phyloP scores from a whole-genome alignment of 495 filamentous ascomycete genomes.

The Glonium stellatum region DNA sequence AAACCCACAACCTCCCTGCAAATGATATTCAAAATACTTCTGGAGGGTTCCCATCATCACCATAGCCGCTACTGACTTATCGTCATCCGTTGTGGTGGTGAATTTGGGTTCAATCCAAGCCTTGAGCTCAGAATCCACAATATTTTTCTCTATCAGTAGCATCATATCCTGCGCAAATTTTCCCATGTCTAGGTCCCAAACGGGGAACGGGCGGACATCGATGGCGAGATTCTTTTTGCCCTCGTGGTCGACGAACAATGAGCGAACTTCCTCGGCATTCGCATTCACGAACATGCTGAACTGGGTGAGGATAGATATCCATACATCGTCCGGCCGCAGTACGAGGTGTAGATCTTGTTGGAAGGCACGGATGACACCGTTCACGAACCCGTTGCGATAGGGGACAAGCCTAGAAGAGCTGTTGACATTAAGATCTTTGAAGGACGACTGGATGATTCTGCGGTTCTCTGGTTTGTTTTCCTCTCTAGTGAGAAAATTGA shows the following conservation, averaged over 20 bases:
- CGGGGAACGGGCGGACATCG: conserved; percentile 11
- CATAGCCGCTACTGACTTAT: conserved; percentile 34
- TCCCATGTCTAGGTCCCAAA: no score
- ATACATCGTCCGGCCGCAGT: conserved; percentile 40
- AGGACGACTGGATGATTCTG: conserved; percentile 1
- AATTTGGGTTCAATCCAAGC: conserved; percentile 43
- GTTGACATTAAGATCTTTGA: background rate
- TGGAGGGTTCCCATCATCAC: conserved; percentile 43
- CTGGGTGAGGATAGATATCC: conserved; percentile 37
- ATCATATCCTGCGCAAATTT: no score
- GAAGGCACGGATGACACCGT: conserved; percentile 29
- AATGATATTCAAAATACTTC: conserved; percentile 31
- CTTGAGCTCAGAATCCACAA: conserved; percentile 35
- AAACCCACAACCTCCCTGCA: conserved; percentile 36
- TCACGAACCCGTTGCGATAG: conserved; percentile 29
- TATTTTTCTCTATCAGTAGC: no score
- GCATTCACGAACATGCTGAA: conserved; percentile 30
- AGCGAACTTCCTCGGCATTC: conserved; percentile 35
- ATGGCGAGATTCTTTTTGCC: conserved; percentile 30
- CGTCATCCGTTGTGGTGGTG: conserved; percentile 38
- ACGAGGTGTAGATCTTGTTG: conserved; percentile 35
- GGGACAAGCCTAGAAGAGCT: background rate
- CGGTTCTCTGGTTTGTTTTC: background rate
- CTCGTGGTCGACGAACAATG: conserved; percentile 35
- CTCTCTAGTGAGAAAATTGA: background rate